A percentile compares a stretch with the other conserved stretches of the same genome.
These are phyloP conservation scores for Heimioporus sp. DNA, from an alignment of 768 basidiomycete genomes.

Conservation along the genomic window DNA sequence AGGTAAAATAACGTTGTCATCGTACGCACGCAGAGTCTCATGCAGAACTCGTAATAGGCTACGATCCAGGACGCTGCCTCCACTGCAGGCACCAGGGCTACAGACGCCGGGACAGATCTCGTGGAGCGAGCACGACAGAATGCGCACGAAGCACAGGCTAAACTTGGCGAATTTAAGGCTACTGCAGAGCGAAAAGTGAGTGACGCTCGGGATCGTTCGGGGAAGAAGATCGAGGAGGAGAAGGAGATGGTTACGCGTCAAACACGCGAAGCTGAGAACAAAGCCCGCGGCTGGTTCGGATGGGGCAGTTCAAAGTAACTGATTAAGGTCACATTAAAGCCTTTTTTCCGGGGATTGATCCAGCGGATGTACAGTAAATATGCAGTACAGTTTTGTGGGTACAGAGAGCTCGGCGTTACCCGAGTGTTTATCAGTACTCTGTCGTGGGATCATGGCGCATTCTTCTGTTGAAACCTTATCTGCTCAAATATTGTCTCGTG, in stretches of 20 bases:
- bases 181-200: conserved; percentile 23
- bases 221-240: conserved; percentile 27
- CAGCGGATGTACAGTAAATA: not conserved
- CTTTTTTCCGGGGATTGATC: not conserved
- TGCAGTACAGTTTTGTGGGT: not conserved
- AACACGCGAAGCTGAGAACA: conserved; percentile 22
- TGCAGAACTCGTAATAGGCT: conserved; percentile 3
- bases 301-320: conserved; percentile 34
- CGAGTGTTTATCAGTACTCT: not conserved
- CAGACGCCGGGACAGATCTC: conserved; percentile 25
- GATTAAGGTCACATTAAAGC: not conserved
- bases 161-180: conserved; percentile 23
- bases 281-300: conserved; percentile 37
- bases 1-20: conserved; percentile 24
- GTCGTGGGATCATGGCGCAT: too few relatives aligned
- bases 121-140: conserved; percentile 23
- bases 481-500: not conserved
- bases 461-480: too few relatives aligned
- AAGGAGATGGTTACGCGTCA: conserved; percentile 27
- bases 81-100: conserved; percentile 14
- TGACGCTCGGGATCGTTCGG: conserved; percentile 24
- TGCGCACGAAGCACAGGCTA: conserved; percentile 24
- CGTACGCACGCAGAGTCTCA: not conserved
- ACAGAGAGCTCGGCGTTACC: not conserved
- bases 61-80: conserved; percentile 16